Base-by-base conservation (phyloP, 768 basidiomycete species). In the Inosperma sp. region DNA sequence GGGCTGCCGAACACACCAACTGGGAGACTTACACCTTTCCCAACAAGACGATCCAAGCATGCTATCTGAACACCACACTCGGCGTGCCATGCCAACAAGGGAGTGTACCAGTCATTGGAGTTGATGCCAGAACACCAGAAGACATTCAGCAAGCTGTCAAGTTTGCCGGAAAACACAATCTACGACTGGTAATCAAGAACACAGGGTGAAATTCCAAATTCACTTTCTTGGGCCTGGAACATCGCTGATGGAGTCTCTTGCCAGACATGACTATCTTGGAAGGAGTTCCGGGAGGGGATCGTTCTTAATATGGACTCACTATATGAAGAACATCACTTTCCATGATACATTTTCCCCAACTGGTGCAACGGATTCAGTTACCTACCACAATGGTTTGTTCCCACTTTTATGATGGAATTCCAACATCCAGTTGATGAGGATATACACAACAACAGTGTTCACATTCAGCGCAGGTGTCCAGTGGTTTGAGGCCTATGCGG, bases 31-130 rank as follows among this genome's bases (percentile, higher is more conserved):
- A 57, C 49, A 55, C 61, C 4, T 72, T 66, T 16, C 55, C 31
- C 21, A 77, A 76, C 58, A 76, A 72, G 25, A 78, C 74, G 40
- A 73, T 78, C 40, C 71, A 71, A 53, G 71, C 68, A 2, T 83
- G 80, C 69, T 79, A 77, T 30, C 50, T 79, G 42, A 71, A 81
- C 47, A 72, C 71, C 0, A 60, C 65, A 0, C 55, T 72, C 0
- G 71, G 68, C 5, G 35, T 65, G 10, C 66, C 71, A 5, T 79
- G 77, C 52, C 58, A 62, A 1, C 76, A 76, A 53, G 76, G 75
- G 14, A 71, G 68, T 41, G 65, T 77, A 2, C 68, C 76, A 2
- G 62, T 69, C 2, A 51, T 69, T 14, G 72, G 69, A 1, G 72
- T 74, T 3, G 71, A 76, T 48, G 72, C 71, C 0, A 62, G 69